These are phyloP conservation scores for Jamesozyma gamospora DNA, from an alignment of 805 yeast genomes.

Conservation along the genomic window DNA sequence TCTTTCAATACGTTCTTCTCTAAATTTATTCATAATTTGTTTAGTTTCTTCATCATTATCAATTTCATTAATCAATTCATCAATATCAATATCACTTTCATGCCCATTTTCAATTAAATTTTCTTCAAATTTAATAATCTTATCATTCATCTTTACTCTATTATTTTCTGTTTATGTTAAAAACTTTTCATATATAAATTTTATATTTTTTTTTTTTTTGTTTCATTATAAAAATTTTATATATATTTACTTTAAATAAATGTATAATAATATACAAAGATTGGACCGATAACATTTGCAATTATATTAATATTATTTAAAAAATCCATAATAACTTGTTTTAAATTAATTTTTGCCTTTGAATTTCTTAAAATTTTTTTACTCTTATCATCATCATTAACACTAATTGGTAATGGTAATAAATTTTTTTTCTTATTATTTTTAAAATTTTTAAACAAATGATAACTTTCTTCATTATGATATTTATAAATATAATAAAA, in stretches of 20 bases:
- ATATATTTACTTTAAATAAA: neutral
- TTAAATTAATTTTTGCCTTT: neutral
- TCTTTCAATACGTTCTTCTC: slow-evolving; percentile 57
- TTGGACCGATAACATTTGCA: slow-evolving; percentile 5
- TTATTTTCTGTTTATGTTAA: too few species aligned
- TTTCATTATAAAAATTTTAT: too few species aligned
- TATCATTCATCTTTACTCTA: neutral
- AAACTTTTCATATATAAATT: too few species aligned
- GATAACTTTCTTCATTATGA: neutral
- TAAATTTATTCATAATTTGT: slow-evolving; percentile 39
- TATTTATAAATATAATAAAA: neutral
- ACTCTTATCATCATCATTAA: slow-evolving; percentile 4
- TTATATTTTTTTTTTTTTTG: too few species aligned
- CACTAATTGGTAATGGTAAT: slow-evolving; percentile 18
- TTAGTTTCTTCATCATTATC: slow-evolving; percentile 40
- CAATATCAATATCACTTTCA: slow-evolving; percentile 26
- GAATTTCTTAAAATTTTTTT: neutral
- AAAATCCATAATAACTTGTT: slow-evolving; percentile 1
- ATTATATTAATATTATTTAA: neutral
- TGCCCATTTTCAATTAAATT: neutral
- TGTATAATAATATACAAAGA: slow-evolving; percentile 4
- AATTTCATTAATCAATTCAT: slow-evolving; percentile 37
- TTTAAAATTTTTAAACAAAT: neutral
- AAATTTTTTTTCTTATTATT: neutral
- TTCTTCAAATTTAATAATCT: slow-evolving; percentile 1